A percentile compares a stretch with the other conserved stretches of the same genome.
Evolutionary conservation across 306 rosid genomes (phyloP).

Genomic region (Prunus salicina): DNA sequence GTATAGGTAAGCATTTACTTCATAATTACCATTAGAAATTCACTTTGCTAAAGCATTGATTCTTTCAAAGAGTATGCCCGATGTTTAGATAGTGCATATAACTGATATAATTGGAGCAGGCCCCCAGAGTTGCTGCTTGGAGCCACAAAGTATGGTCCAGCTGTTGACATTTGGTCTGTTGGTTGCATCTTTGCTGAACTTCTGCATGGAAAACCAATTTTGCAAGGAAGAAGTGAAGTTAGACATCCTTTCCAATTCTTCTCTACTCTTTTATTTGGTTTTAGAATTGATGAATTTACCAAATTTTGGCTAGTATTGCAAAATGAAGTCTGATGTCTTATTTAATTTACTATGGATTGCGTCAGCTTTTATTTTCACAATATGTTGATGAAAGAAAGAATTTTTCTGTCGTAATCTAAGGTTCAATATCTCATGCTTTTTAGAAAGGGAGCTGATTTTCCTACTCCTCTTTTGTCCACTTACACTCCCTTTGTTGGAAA

Average conservation of each 20-base stretch:
- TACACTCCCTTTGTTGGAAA: too few species aligned
- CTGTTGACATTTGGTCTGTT: slow-evolving; percentile 82
- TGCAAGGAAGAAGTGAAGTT: slow-evolving; percentile 76
- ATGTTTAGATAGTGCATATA: not conserved
- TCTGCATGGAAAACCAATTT: slow-evolving; percentile 60
- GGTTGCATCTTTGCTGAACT: slow-evolving; percentile 82
- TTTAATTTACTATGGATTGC: not conserved
- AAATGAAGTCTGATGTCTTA: not conserved
- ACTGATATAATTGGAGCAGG: slow-evolving; percentile 37
- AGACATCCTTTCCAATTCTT: slow-evolving; percentile 9
- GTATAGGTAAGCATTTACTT: slow-evolving; percentile 48
- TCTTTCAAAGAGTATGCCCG: not conserved
- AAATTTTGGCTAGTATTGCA: not conserved
- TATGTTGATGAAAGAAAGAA: not conserved
- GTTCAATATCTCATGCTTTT: not conserved
- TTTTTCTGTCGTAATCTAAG: not conserved
- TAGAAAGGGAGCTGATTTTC: too few species aligned
- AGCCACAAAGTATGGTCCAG: slow-evolving; percentile 71
- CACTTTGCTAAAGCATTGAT: not conserved
- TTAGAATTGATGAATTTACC: not conserved
- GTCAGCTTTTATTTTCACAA: not conserved
- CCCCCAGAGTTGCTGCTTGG: slow-evolving; percentile 76
- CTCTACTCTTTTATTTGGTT: not conserved
- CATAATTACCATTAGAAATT: not conserved
- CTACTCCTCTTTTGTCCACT: too few species aligned